These are phyloP conservation scores for Poa annua DNA, from an alignment of 176 grass and related monocot species.

Conservation along the genomic window DNA sequence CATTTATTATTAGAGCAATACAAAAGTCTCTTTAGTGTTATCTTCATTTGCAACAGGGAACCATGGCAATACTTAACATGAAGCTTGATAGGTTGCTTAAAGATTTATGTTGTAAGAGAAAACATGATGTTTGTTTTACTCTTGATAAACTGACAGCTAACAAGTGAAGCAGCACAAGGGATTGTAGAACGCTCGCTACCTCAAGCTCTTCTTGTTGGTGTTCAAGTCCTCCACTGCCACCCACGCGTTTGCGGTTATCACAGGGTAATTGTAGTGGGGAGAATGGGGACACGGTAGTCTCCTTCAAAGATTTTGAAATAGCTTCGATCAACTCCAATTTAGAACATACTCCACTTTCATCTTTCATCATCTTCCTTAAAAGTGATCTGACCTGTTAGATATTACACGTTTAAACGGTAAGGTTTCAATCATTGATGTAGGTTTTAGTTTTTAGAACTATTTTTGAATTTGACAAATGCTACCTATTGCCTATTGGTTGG, in stretches of 20 bases:
- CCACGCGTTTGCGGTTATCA: slow-evolving; percentile 24
- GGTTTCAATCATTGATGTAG: background rate
- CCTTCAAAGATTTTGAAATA: slow-evolving; percentile 54
- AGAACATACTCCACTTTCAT: slow-evolving; percentile 45
- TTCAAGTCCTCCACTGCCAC: slow-evolving; percentile 47
- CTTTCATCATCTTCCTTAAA: slow-evolving; percentile 72
- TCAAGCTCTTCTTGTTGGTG: slow-evolving; percentile 68
- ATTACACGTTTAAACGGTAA: slow-evolving; percentile 21
- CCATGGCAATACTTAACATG: slow-evolving; percentile 20
- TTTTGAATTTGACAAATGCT: background rate
- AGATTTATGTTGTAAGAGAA: slow-evolving; percentile 6
- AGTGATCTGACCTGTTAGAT: slow-evolving; percentile 60
- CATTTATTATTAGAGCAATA: background rate
- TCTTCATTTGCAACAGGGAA: background rate
- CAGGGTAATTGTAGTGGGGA: slow-evolving; percentile 22
- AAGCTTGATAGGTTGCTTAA: background rate
- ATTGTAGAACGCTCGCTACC: slow-evolving; percentile 43
- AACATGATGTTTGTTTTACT: slow-evolving; percentile 1
- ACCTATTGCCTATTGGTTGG: background rate
- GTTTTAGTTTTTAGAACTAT: background rate
- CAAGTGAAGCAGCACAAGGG: slow-evolving; percentile 13
- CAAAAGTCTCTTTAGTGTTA: slow-evolving; percentile 11
- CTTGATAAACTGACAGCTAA: slow-evolving; percentile 15
- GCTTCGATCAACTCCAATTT: slow-evolving; percentile 60
- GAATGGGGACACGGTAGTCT: slow-evolving; percentile 38